Evolutionary conservation across 805 yeast species (phyloP).

Genomic region (Yamadazyma philogaea): DNA sequence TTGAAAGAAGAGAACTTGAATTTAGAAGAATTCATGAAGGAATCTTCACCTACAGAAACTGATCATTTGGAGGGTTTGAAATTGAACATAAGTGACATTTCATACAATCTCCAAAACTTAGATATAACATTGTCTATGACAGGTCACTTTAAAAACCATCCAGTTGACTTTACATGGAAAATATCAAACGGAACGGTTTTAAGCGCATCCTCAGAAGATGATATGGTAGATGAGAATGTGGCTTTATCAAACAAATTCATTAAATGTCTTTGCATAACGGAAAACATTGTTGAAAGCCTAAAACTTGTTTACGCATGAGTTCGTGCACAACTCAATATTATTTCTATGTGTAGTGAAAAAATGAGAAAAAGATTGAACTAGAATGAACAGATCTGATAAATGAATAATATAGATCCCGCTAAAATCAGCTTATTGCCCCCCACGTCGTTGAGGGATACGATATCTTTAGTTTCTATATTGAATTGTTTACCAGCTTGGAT

Average conservation of each 20-base stretch:
- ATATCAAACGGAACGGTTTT: constrained; percentile 30
- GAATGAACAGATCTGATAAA: constrained; percentile 5
- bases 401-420: constrained; percentile 4
- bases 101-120: constrained; percentile 6
- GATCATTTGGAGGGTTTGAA: constrained; percentile 19
- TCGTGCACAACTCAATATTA: constrained; percentile 1
- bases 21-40: constrained; percentile 27
- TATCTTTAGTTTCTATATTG: constrained; percentile 30
- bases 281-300: constrained; percentile 23
- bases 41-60: constrained; percentile 15
- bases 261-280: constrained; percentile 28
- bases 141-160: constrained; percentile 4
- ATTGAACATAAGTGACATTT: constrained; percentile 23
- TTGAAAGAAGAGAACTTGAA: constrained; percentile 12
- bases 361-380: constrained; percentile 1
- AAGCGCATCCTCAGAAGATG: constrained; percentile 16
- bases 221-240: constrained; percentile 21
- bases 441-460: constrained; percentile 28
- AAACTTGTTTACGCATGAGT: constrained; percentile 1
- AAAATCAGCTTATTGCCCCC: constrained; percentile 19
- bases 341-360: constrained; percentile 3
- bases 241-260: constrained; percentile 15
- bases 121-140: constrained; percentile 5
- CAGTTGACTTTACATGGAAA: constrained; percentile 19
- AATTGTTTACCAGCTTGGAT: constrained; percentile 23